phyloP scores from a whole-genome alignment of 352 stramenopile genomes.

The Halophytophthora batemanensis region DNA sequence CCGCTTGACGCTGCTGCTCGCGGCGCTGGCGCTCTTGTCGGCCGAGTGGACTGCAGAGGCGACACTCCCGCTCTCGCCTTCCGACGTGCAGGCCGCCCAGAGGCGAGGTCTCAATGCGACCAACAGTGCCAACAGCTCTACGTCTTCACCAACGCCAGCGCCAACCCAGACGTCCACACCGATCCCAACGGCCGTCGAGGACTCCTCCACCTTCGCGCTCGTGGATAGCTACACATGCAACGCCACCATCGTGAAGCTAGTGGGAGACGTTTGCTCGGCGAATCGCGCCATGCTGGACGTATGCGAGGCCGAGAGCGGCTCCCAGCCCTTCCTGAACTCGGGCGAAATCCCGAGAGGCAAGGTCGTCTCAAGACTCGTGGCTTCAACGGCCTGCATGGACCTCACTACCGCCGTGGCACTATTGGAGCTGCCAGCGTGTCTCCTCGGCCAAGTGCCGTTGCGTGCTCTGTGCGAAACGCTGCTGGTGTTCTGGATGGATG shows the following conservation, averaged over 20 bases:
- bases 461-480: slow-evolving; percentile 60
- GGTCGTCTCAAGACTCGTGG: slow-evolving; percentile 38
- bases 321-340: slow-evolving; percentile 63
- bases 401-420: slow-evolving; percentile 46
- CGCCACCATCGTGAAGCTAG: slow-evolving; percentile 26
- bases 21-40: too few relatives aligned
- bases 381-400: slow-evolving; percentile 42
- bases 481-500: slow-evolving; percentile 53
- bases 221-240: slow-evolving; percentile 45
- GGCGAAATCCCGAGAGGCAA: slow-evolving; percentile 37
- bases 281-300: slow-evolving; percentile 49
- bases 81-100: too few relatives aligned
- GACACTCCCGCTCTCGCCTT: too few relatives aligned
- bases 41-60: too few relatives aligned
- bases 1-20: too few relatives aligned
- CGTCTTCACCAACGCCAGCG: slow-evolving; percentile 1
- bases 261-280: slow-evolving; percentile 42
- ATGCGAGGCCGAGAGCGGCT: slow-evolving; percentile 44
- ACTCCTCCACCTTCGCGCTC: slow-evolving; percentile 45
- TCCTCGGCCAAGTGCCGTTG: slow-evolving; percentile 44
- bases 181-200: slow-evolving; percentile 28
- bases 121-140: too few relatives aligned
- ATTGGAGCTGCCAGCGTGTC: slow-evolving; percentile 44
- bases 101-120: too few relatives aligned
- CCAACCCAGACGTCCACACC: slow-evolving; percentile 9